These are phyloP conservation scores for Tolypocladium cylindrosporum DNA, from an alignment of 2,329 filamentous ascomycete species.

Conservation along the genomic window DNA sequence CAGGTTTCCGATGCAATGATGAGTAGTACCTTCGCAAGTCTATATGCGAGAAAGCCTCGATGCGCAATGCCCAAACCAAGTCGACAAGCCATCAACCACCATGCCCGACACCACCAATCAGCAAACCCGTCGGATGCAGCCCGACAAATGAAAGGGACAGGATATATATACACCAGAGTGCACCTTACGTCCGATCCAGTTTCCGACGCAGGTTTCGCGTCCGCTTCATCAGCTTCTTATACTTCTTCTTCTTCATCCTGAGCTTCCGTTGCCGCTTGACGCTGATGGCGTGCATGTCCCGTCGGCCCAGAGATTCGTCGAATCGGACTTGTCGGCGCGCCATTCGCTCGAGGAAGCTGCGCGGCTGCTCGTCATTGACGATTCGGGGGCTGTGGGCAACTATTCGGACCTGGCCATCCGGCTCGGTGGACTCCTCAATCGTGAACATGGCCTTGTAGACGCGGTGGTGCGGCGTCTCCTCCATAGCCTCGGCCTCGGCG, in stretches of 20 bases:
- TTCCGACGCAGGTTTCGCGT: conserved; percentile 84
- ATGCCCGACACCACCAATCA: conserved; percentile 20
- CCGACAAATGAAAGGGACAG: conserved; percentile 10
- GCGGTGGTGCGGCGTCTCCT: conserved; percentile 36
- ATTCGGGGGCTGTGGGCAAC: conserved; percentile 50
- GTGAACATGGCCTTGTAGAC: conserved; percentile 56
- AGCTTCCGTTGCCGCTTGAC: conserved; percentile 87
- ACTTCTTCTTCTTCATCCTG: conserved; percentile 99
- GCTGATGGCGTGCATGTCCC: conserved; percentile 70
- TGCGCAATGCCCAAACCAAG: conserved; percentile 17
- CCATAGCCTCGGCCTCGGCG: conserved; percentile 20
- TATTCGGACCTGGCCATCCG: conserved; percentile 49
- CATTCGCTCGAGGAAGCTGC: conserved; percentile 62
- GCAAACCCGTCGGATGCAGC: conserved; percentile 14
- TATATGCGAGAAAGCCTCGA: conserved; percentile 18
- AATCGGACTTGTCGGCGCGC: conserved; percentile 52
- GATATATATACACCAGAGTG: neutral
- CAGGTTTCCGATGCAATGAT: neutral
- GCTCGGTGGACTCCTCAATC: conserved; percentile 55
- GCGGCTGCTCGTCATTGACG: conserved; percentile 36
- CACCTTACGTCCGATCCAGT: conserved; percentile 54
- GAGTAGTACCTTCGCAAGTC: conserved; percentile 21
- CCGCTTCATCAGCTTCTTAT: conserved; percentile 96
- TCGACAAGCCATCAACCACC: conserved; percentile 15
- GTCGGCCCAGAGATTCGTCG: conserved; percentile 40